Conservation (phyloP, 805 yeast species). For the Barnettozyma sp. region DNA sequence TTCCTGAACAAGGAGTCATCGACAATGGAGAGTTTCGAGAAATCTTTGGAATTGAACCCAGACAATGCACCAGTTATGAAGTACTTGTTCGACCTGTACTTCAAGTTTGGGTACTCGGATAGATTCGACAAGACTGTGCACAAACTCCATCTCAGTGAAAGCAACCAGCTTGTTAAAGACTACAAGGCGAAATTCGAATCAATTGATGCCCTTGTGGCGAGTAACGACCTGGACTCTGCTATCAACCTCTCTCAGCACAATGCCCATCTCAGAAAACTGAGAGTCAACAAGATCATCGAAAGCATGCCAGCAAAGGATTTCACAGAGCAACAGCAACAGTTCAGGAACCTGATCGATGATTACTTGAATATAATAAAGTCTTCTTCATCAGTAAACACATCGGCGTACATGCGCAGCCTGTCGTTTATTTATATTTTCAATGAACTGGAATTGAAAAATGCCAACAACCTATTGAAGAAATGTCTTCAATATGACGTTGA, state of each 20-base stretch:
- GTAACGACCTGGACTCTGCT: constrained; percentile 28
- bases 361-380: constrained; percentile 22
- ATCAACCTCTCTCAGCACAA: constrained; percentile 39
- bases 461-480: constrained; percentile 37
- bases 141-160: neutral
- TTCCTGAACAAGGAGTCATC: constrained; percentile 45
- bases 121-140: constrained; percentile 20
- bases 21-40: constrained; percentile 47
- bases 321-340: constrained; percentile 13
- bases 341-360: constrained; percentile 21
- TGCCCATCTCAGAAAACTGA: constrained; percentile 28
- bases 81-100: constrained; percentile 41
- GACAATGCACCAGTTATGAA: constrained; percentile 40
- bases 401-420: constrained; percentile 25
- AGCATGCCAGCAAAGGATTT: constrained; percentile 9
- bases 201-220: constrained; percentile 19
- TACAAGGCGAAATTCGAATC: constrained; percentile 16
- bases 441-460: constrained; percentile 43
- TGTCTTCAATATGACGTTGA: constrained; percentile 81
- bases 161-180: constrained; percentile 15
- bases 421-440: constrained; percentile 42
- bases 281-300: constrained; percentile 26
- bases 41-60: constrained; percentile 37
- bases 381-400: constrained; percentile 22
- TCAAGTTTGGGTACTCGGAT: constrained; percentile 46